Conservation (phyloP, 805 yeast genomes). For the Saccharomyces kudriavzevii region DNA sequence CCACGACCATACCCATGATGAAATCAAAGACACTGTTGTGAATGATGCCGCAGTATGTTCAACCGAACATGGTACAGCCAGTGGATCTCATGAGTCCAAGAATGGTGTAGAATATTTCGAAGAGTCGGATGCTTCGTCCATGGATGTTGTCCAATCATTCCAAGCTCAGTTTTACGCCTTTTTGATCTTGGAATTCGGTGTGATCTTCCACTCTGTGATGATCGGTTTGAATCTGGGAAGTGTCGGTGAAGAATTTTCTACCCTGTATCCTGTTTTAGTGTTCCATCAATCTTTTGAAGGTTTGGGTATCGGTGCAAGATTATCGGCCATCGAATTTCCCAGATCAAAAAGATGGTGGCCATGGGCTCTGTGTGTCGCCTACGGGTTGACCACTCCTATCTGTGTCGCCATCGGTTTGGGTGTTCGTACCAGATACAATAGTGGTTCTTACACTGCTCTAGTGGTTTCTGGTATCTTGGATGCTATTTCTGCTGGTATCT, state of each 20-base stretch:
- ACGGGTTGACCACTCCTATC: slow-evolving; percentile 57
- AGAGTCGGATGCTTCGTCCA: slow-evolving; percentile 6
- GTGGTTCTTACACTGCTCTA: slow-evolving; percentile 45
- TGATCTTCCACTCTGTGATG: slow-evolving; percentile 67
- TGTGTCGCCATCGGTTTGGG: slow-evolving; percentile 72
- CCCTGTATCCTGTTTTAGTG: slow-evolving; percentile 55
- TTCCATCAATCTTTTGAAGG: slow-evolving; percentile 80
- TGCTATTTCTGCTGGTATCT: slow-evolving; percentile 62
- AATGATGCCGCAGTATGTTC: not conserved
- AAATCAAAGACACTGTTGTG: slow-evolving; percentile 11
- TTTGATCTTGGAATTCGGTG: slow-evolving; percentile 61
- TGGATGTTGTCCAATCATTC: slow-evolving; percentile 5
- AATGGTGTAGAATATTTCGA: not conserved
- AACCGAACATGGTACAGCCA: not conserved
- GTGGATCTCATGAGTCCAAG: not conserved
- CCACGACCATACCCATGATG: slow-evolving; percentile 21
- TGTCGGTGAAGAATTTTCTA: slow-evolving; percentile 53
- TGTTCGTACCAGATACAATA: slow-evolving; percentile 49
- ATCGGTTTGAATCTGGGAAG: slow-evolving; percentile 63
- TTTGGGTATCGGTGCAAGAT: slow-evolving; percentile 66
- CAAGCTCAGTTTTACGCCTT: slow-evolving; percentile 33
- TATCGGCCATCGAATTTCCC: slow-evolving; percentile 54
- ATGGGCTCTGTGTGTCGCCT: slow-evolving; percentile 42
- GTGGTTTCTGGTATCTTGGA: slow-evolving; percentile 60
- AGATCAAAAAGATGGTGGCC: slow-evolving; percentile 31